Evolutionary conservation across 257 asterid genomes (phyloP).

Genomic region (Scutellaria galericulata): DNA sequence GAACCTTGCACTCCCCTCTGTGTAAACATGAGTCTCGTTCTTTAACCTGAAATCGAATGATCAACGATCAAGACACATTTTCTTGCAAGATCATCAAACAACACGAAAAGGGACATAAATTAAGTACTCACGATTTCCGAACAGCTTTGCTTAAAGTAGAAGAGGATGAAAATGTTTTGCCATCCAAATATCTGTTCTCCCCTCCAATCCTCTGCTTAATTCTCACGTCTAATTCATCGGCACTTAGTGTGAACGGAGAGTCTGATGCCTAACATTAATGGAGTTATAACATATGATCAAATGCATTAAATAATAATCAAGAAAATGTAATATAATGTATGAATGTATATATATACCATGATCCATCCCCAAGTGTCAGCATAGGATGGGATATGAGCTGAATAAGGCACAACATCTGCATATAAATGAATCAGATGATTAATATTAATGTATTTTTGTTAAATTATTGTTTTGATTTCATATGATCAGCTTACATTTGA

Average conservation of each 20-base stretch:
- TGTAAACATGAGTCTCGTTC: conserved; percentile 78
- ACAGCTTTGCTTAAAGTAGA: conserved; percentile 91
- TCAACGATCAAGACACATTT: neutral
- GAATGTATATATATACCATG: conserved; percentile 57
- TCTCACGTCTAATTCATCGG: conserved; percentile 76
- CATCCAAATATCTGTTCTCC: conserved; percentile 80
- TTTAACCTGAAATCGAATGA: conserved; percentile 50
- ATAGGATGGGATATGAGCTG: conserved; percentile 93
- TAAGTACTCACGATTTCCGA: conserved; percentile 71
- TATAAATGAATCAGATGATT: neutral
- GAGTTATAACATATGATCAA: neutral
- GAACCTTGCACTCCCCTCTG: conserved; percentile 90
- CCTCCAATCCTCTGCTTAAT: conserved; percentile 77
- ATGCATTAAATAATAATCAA: neutral
- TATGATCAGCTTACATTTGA: conserved; percentile 68
- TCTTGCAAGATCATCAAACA: neutral
- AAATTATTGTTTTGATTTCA: neutral
- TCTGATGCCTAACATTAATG: conserved; percentile 70
- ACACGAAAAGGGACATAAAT: no score
- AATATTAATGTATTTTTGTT: neutral
- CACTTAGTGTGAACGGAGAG: conserved; percentile 50
- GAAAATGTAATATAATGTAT: no score
- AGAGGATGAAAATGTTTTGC: conserved; percentile 78
- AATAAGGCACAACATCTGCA: conserved; percentile 95
- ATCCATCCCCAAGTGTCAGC: conserved; percentile 99